These are phyloP conservation scores for Tubosaeta sp. DNA, from an alignment of 768 basidiomycete species.

Conservation along the genomic window DNA sequence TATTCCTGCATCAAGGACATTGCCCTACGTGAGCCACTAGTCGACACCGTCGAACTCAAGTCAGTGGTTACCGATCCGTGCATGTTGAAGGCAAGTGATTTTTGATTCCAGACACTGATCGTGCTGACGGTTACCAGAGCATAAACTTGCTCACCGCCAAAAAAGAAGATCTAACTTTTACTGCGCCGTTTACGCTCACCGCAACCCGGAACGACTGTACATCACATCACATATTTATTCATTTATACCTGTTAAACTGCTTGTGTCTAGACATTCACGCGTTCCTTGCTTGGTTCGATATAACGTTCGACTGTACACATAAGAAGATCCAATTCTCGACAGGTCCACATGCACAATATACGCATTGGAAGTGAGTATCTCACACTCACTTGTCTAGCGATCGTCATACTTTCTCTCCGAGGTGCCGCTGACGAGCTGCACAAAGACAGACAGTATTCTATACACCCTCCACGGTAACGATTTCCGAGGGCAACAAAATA, in stretches of 20 bases:
- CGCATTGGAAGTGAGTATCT: conserved; percentile 85
- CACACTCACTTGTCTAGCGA: neutral
- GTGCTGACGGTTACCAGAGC: conserved; percentile 45
- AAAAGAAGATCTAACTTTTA: conserved; percentile 93
- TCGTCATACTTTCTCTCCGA: neutral
- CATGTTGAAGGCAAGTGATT: conserved; percentile 67
- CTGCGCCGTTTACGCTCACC: conserved; percentile 69
- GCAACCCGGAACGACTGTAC: conserved; percentile 90
- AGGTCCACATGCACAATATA: conserved; percentile 95
- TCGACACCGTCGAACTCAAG: conserved; percentile 98
- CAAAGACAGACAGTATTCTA: conserved; percentile 96
- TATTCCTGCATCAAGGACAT: conserved; percentile 99
- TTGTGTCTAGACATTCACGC: conserved; percentile 77
- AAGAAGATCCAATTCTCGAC: conserved; percentile 95
- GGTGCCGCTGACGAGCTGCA: neutral
- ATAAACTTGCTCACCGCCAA: conserved; percentile 88
- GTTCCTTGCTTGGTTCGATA: conserved; percentile 99
- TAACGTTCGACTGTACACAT: conserved; percentile 92
- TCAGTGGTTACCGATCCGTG: conserved; percentile 92
- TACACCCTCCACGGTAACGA: conserved; percentile 71
- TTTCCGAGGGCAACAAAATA: conserved; percentile 69
- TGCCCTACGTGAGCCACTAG: conserved; percentile 91
- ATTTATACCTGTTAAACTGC: neutral
- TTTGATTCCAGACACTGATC: neutral
- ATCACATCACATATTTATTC: conserved; percentile 24